phyloP scores from a whole-genome alignment of 352 stramenopile species.

The Hyaloperonospora arabidopsidis region DNA sequence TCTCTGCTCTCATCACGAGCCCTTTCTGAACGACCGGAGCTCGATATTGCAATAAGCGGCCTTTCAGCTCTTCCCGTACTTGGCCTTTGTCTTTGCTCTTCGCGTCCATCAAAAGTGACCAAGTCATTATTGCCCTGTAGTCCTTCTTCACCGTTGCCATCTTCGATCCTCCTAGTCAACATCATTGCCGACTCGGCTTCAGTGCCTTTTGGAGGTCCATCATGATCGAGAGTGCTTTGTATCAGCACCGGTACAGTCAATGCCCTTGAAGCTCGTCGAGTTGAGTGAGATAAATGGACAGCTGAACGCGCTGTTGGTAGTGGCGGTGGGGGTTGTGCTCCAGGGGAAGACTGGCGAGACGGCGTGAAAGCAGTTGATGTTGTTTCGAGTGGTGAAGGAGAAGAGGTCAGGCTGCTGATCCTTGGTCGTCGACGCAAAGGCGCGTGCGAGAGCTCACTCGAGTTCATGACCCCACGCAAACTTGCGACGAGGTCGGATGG shows the following conservation, averaged over 20 bases:
- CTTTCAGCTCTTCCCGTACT: neutral
- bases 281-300: constrained; percentile 9
- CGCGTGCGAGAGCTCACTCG: constrained; percentile 47
- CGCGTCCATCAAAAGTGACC: constrained; percentile 7
- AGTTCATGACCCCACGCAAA: constrained; percentile 68
- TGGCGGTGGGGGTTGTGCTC: constrained; percentile 10
- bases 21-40: constrained; percentile 5
- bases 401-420: constrained; percentile 5
- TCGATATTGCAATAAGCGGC: constrained; percentile 3
- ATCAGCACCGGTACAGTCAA: constrained; percentile 7
- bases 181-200: constrained; percentile 12
- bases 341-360: constrained; percentile 12
- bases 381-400: constrained; percentile 13
- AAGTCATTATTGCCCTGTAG: constrained; percentile 5
- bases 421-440: constrained; percentile 24
- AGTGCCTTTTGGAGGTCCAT: constrained; percentile 32
- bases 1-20: constrained; percentile 45
- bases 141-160: constrained; percentile 4
- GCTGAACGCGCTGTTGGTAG: no score
- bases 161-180: constrained; percentile 1
- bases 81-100: constrained; percentile 22
- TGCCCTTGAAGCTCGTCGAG: constrained; percentile 4
- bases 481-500: constrained; percentile 46
- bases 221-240: constrained; percentile 27
- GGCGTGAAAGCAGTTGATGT: constrained; percentile 2